Evolutionary conservation across 345 rosid genomes (phyloP).

Genomic region (Linum tenue): DNA sequence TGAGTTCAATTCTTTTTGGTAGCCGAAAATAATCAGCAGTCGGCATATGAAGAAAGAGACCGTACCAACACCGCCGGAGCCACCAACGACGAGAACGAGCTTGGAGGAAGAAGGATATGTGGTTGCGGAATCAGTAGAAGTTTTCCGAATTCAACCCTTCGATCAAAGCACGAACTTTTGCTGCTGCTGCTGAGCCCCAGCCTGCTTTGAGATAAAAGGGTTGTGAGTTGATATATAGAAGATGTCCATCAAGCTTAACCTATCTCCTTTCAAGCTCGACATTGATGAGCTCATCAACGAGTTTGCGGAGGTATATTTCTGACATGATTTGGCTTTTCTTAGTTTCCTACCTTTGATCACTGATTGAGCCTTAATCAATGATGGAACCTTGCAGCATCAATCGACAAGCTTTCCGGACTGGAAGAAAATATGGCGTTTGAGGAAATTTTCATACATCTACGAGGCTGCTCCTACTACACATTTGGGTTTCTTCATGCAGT

Average conservation of each 20-base stretch:
- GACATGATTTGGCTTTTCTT: not conserved
- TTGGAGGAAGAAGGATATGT: no score
- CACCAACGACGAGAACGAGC: no score
- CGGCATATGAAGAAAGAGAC: no score
- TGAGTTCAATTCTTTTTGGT: no score
- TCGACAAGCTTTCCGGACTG: slow-evolving; percentile 39
- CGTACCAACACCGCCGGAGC: no score
- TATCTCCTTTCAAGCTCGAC: slow-evolving; percentile 50
- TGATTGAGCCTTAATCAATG: not conserved
- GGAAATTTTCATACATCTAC: slow-evolving; percentile 50
- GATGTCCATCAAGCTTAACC: slow-evolving; percentile 5
- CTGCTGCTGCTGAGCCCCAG: no score
- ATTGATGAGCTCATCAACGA: slow-evolving; percentile 50
- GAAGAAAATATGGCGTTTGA: slow-evolving; percentile 56
- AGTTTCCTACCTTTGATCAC: not conserved
- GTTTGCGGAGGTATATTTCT: slow-evolving; percentile 36
- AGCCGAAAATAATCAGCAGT: no score
- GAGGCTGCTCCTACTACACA: slow-evolving; percentile 43
- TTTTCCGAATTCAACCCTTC: no score
- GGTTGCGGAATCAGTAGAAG: no score
- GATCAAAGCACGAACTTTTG: no score
- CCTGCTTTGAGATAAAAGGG: no score
- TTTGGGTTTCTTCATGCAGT: slow-evolving; percentile 56
- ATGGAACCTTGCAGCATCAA: slow-evolving; percentile 26
- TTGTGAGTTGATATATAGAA: not conserved